Base-by-base conservation (phyloP, 331 rosid species). In the Erythrophleum ivorense region DNA sequence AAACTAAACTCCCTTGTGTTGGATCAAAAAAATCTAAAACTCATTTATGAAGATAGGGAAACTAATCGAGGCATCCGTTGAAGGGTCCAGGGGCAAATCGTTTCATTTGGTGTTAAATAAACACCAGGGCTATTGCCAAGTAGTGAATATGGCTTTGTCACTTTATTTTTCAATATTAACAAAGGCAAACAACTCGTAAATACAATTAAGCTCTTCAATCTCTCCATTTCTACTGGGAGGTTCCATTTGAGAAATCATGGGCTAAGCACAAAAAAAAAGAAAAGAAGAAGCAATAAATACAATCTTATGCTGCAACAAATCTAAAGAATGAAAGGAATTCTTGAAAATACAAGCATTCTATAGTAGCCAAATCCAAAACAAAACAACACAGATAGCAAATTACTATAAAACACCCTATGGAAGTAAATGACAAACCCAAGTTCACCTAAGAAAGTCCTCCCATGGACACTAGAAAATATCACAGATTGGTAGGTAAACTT, bases 131-230 rank as follows among this genome's bases (percentile, higher is more conserved):
- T 82, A 49, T 91, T 90, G 18, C 79, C 85, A 80, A 70, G 72
- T 18, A 97, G 97, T 60, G 97, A 87, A 84, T 92, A 94, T 69
- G 98, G 98, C 82, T 86, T 89, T 45, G 89, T 86, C 78, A 88
- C 88, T 83, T 83, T 86, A 79, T 75, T 85, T 82, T 79, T 87
- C 75, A 67, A 53, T 60, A 74, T 58, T 71, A 7, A 43, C 46
- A 43, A 43, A 43, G 46, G 46, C 9, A 43, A 7, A 5, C 1
- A 43, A 43, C 46, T 43, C 1, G 46, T 43, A 1, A 4, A 7
- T 43, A 43, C 46, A 43, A 43, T 43, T 43, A 43, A 18, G 63
- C 63, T 21, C 3, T 57, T 21, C 63, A 57, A 19, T 7, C 33
- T 57, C 29, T 57, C 57, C 57, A 52, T 52, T 9, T 4, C 2